phyloP scores from a whole-genome alignment of 148 eudicot species.

The Rheum nobile region DNA sequence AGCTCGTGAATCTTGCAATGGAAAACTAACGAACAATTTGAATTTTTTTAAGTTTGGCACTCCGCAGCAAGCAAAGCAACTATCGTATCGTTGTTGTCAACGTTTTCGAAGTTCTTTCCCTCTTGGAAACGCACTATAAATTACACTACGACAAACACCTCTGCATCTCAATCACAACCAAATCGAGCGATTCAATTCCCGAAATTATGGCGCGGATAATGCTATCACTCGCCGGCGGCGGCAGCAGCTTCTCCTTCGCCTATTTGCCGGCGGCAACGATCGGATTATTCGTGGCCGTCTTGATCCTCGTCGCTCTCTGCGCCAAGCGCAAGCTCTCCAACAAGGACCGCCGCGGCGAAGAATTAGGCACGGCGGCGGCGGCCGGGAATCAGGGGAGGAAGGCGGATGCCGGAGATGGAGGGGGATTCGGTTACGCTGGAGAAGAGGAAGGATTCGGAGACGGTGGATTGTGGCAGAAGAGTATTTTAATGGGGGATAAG shows the following conservation, averaged over 20 bases:
- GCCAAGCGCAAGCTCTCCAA: conserved; percentile 10
- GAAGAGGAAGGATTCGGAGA: conserved; percentile 11
- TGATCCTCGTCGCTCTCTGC: background rate
- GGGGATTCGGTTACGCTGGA: background rate
- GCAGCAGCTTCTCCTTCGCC: background rate
- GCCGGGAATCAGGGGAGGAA: background rate
- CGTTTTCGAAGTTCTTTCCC: background rate
- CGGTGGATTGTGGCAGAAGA: conserved; percentile 34
- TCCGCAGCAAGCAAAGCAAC: background rate
- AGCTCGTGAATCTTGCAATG: background rate
- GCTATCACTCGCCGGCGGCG: background rate
- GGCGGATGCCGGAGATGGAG: background rate
- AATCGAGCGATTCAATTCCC: background rate
- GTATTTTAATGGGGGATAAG: conserved; percentile 38
- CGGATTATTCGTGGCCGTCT: background rate
- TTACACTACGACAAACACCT: too few species aligned
- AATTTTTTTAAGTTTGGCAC: background rate
- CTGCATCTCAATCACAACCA: background rate
- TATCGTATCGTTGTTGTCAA: background rate
- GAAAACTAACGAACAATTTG: background rate
- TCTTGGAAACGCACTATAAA: background rate
- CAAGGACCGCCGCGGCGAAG: background rate
- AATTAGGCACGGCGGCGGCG: background rate
- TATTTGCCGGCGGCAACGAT: background rate
- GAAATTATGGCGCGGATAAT: background rate